Base-by-base conservation (phyloP, 1,139 yeast species). In the Hemisphaericaspora xylofermentans region DNA sequence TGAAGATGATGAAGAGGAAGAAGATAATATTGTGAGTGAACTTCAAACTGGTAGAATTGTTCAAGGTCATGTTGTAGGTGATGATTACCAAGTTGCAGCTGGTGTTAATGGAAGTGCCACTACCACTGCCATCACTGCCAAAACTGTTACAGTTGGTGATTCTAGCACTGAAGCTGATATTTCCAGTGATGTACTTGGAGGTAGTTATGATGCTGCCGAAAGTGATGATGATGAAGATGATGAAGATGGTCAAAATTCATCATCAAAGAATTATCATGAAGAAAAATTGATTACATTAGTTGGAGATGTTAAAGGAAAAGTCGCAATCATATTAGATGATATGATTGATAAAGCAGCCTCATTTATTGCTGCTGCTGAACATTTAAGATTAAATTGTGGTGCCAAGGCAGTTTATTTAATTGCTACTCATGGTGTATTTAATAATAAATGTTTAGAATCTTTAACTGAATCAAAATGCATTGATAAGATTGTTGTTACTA, bases 351-450 rank as follows among this genome's bases (percentile, higher is more conserved):
- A 94, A 60, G 96, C 97, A 35, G 84, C 84, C 48, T 82, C 95
- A 12, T 91, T 89, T 60, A 85, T 94, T 51, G 93, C 97, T 32
- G 98, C 98, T 36, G 98, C 98, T 21, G 98, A 94, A 66, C 98
- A 93, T 66, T 81, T 95, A 61, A 79, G 94, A 53, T 73, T 88
- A 64, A 89, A 89, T 64, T 91, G 98, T 68, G 98, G 98, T 44
- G 98, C 98, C 45, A 84, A 83, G 54, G 76, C 82, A 39, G 97
- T 94, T 29, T 88, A 87, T 54, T 83, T 93, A 19, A 83, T 91
- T 44, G 98, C 97, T 10, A 91, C 98, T 3, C 99, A 94, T 58
- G 99, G 98, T 49, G 79, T 89, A 30, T 91, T 94, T 64, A 84
- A 88, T 50, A 95, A 87, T 54, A 82, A 83, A 49, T 88, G 96